Conservation (phyloP, 441 rosid species). For the Croton setiger region DNA sequence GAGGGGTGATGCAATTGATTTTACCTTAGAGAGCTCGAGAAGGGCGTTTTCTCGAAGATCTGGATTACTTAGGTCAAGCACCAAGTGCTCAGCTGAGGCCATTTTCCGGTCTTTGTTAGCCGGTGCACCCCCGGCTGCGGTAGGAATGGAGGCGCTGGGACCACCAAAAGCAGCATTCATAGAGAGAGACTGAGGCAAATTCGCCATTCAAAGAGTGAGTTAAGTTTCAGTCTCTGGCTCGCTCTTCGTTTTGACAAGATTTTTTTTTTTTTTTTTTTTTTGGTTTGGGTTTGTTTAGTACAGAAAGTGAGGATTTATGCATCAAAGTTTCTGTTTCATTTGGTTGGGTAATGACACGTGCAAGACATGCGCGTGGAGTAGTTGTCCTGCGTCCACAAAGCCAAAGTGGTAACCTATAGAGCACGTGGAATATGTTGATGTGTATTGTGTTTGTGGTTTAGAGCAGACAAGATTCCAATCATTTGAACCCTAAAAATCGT, state of each 20-base stretch:
- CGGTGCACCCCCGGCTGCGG: slow-evolving; percentile 46
- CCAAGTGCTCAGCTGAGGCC: slow-evolving; percentile 95
- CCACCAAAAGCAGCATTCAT: slow-evolving; percentile 41
- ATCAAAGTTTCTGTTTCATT: background rate
- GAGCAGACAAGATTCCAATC: too few species aligned
- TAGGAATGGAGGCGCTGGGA: slow-evolving; percentile 32
- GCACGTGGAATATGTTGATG: too few species aligned
- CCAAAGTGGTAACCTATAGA: too few species aligned
- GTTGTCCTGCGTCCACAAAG: background rate
- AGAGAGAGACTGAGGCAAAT: slow-evolving; percentile 46
- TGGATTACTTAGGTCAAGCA: slow-evolving; percentile 95
- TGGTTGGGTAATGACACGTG: slow-evolving; percentile 18
- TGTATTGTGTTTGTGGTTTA: too few species aligned
- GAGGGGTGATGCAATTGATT: background rate
- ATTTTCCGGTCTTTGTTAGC: slow-evolving; percentile 81
- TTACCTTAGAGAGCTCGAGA: slow-evolving; percentile 91
- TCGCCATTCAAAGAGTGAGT: slow-evolving; percentile 27
- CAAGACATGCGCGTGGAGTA: slow-evolving; percentile 23
- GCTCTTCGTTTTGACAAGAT: background rate
- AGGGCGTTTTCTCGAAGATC: slow-evolving; percentile 98
- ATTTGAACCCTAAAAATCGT: too few species aligned
- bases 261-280: background rate
- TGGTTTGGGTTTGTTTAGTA: too few species aligned
- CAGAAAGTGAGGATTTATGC: background rate
- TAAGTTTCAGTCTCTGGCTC: background rate